phyloP scores from a whole-genome alignment of 495 filamentous ascomycete species.

The Talaromyces proteolyticus region DNA sequence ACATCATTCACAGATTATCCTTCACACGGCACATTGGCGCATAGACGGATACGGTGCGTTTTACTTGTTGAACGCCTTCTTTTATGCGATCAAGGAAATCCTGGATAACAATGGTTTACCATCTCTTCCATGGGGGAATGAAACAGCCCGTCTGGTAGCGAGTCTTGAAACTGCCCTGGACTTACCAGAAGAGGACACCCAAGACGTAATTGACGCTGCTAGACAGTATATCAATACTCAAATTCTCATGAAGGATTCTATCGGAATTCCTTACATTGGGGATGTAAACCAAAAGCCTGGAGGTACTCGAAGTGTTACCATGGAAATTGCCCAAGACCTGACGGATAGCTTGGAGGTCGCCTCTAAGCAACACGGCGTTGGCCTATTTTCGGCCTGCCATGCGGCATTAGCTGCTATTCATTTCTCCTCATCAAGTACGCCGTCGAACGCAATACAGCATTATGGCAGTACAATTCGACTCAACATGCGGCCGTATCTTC shows the following conservation, averaged over 20 bases:
- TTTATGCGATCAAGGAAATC: slow-evolving; percentile 6
- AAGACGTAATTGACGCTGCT: slow-evolving; percentile 7
- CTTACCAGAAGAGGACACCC: slow-evolving; percentile 8
- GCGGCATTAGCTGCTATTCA: slow-evolving; percentile 18
- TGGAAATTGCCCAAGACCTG: slow-evolving; percentile 6
- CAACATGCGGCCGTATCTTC: slow-evolving; percentile 20
- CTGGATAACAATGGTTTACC: neutral
- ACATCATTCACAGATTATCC: slow-evolving; percentile 11
- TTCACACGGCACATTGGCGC: slow-evolving; percentile 26
- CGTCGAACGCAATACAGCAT: slow-evolving; percentile 9
- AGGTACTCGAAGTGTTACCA: slow-evolving; percentile 11
- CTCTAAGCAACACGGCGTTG: slow-evolving; percentile 11
- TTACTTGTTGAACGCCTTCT: slow-evolving; percentile 14
- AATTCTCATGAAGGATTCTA: slow-evolving; percentile 5
- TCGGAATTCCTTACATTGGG: slow-evolving; percentile 15
- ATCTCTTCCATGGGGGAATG: slow-evolving; percentile 20
- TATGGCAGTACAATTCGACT: slow-evolving; percentile 26
- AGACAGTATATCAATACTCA: slow-evolving; percentile 10
- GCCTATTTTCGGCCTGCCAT: slow-evolving; percentile 19
- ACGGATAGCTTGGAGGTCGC: slow-evolving; percentile 11
- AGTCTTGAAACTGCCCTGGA: slow-evolving; percentile 18
- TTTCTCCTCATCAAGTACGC: slow-evolving; percentile 8
- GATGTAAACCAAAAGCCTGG: slow-evolving; percentile 11
- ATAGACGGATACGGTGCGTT: slow-evolving; percentile 24
- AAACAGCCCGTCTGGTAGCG: slow-evolving; percentile 17